Percentiles rank a stretch among this genome's conserved stretches.
These are phyloP conservation scores for Stramenopiles sp. DNA, from an alignment of 352 stramenopile genomes.

Conservation along the genomic window DNA sequence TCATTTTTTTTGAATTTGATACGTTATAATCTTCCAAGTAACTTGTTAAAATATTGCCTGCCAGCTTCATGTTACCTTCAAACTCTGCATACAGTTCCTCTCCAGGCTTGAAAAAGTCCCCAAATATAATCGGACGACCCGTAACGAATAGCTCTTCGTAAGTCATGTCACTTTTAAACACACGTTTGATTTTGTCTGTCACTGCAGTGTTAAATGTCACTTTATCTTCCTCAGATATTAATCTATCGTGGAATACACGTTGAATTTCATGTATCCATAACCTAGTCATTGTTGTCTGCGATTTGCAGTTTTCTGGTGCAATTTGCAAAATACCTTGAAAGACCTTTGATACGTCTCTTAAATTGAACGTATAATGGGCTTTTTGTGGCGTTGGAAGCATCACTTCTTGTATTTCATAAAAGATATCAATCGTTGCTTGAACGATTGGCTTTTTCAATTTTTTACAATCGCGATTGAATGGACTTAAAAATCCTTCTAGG, in stretches of 20 bases:
- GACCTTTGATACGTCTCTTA: slow-evolving; percentile 78
- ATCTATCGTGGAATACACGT: slow-evolving; percentile 91
- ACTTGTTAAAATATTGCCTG: slow-evolving; percentile 89
- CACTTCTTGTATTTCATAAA: slow-evolving; percentile 62
- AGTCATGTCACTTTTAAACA: no score
- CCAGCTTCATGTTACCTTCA: slow-evolving; percentile 68
- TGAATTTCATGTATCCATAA: slow-evolving; percentile 95
- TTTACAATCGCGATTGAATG: slow-evolving; percentile 12
- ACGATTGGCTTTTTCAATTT: slow-evolving; percentile 29
- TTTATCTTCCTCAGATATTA: slow-evolving; percentile 90
- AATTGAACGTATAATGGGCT: slow-evolving; percentile 76
- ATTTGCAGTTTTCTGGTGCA: slow-evolving; percentile 43
- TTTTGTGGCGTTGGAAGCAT: slow-evolving; percentile 91
- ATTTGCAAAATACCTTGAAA: slow-evolving; percentile 85
- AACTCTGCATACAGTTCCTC: slow-evolving; percentile 90
- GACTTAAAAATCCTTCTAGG: slow-evolving; percentile 54
- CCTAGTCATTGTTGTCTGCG: slow-evolving; percentile 69
- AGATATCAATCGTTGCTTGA: slow-evolving; percentile 71
- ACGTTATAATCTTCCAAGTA: slow-evolving; percentile 94
- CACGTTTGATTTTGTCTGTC: slow-evolving; percentile 62
- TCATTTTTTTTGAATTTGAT: slow-evolving; percentile 82
- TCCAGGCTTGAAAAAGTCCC: slow-evolving; percentile 75
- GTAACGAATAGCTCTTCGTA: no score
- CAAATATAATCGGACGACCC: background rate
- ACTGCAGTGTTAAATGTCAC: slow-evolving; percentile 73